Base-by-base conservation (phyloP, 768 basidiomycete species). In the Boletus rubropictus region DNA sequence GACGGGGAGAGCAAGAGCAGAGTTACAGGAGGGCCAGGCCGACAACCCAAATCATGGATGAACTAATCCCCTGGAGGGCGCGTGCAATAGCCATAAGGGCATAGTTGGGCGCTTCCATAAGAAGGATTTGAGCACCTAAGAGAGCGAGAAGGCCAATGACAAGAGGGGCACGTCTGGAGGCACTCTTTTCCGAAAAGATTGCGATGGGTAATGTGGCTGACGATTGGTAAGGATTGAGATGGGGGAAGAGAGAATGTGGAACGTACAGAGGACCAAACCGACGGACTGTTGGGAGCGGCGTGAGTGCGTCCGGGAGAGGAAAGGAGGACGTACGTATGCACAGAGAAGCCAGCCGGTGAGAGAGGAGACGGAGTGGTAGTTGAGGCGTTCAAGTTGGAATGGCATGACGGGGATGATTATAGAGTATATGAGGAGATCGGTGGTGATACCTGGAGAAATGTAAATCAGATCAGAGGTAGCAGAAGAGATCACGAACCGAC, bases 331-430 rank as follows among this genome's bases (percentile, higher is more conserved):
- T 51, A 80, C 81, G 50, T 74, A 82, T 49, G 78, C 73, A 53
- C 76, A 80, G 14, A 83, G 65, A 3, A 84, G 65, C 81, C 81
- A 84, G 25, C 81, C 81, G 0, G 77, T 71, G 25, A 73, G 70
- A 2, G 71, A 67, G 28, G 80, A 81, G 20, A 80, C 72, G 10
- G 64, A 45, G 7, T 59, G 56, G 47, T 77, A 77, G 0, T 70
- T 62, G 39, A 82, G 69, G 5, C 47, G 59, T 54, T 81, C 73
- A 20, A 84, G 72, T 28, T 79, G 80, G 55, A 82, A 83, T 2
- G 82, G 81, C 47, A 82, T 70, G 25, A 82, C 79, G 8, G 82
- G 81, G 27, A 82, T 75, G 47, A 82, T 77, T 22, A 79, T 69
- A 4, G 80, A 78, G 54, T 82, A 83, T 9, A 79, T 75, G n/a